Base-by-base conservation (phyloP, 495 filamentous ascomycete genomes). In the Talaromyces nanjingensis region DNA sequence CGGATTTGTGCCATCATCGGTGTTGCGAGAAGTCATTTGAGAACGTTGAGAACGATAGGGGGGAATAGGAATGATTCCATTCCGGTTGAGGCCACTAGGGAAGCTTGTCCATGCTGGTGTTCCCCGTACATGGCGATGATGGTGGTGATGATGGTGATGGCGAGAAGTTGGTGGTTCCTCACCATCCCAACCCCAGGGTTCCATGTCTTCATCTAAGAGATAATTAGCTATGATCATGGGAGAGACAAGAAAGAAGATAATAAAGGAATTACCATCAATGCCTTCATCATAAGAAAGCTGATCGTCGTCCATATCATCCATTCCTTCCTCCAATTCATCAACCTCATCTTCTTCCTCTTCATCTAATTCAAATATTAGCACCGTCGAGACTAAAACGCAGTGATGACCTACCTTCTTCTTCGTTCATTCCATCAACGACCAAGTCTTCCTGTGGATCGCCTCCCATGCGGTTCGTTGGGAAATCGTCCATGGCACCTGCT, bases 1-100 rank as follows among this genome's bases (percentile, higher is more conserved):
- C 57, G 92, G 92, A 69, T 97, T 96, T 4, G 82, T 80, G 18
- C 91, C 91, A 68, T 96, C 91, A 68, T 96, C 91, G 49, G 80
- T 81, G 14, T 74, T 74, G 25, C 85, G 83, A 29, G 78, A 67
- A 4, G 73, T 74, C 18, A 75, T 71, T 52, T 83, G 77, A 47
- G 74, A 77, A 47, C 84, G 74, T 66, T 85, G 81, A 58, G 85
- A 78, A 61, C 83, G 78, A 69, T 84, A 84, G 25, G 79, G 75
- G 49, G 79, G 79, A 12, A 82, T 77, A 3, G 78, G 76, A 60
- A 81, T 71, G 20, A 80, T 74, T n/a, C 76, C 73, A 62, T 72
- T 68, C 22, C 76, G 76, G 64, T 69, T 70, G n/a, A 79, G 73
- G 64, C 77, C 77, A 45, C 52, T 54, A 57, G 76, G 74, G 33